Percentiles rank a stretch among this genome's conserved stretches.
phyloP scores from a whole-genome alignment of 768 basidiomycete genomes.

The Mycena chlorophos region DNA sequence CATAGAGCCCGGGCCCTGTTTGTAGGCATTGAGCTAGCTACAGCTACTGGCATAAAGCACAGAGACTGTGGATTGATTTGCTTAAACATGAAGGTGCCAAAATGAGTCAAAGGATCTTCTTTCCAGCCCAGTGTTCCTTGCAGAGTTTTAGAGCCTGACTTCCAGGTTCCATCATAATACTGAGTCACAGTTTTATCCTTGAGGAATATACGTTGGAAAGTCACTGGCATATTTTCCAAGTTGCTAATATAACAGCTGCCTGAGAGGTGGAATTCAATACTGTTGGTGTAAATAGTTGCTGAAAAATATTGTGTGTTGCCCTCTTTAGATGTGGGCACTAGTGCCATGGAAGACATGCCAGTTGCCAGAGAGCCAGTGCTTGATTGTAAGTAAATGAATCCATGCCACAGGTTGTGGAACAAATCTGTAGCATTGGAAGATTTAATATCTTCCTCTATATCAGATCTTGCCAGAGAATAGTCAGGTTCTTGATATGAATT shows the following conservation, averaged over 20 bases:
- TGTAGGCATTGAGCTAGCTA: constrained; percentile 11
- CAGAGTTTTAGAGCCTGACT: constrained; percentile 7
- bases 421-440: neutral
- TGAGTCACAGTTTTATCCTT: constrained; percentile 1
- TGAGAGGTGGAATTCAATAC: constrained; percentile 8
- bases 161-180: constrained; percentile 8
- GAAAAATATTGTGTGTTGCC: constrained; percentile 13
- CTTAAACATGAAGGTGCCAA: constrained; percentile 26
- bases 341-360: constrained; percentile 17
- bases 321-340: constrained; percentile 2
- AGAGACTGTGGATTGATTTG: constrained; percentile 24
- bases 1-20: constrained; percentile 27
- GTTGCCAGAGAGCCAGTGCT: neutral
- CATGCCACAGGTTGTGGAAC: constrained; percentile 11
- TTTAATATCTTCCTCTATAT: neutral
- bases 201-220: constrained; percentile 15
- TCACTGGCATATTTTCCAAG: neutral
- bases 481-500: too few species aligned
- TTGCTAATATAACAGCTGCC: constrained; percentile 9
- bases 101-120: neutral
- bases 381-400: constrained; percentile 4
- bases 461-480: too few species aligned
- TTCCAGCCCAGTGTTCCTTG: neutral
- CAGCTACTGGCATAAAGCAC: constrained; percentile 25
- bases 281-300: constrained; percentile 7